Evolutionary conservation across 345 rosid species (phyloP).

Genomic region (Abelmoschus esculentus): DNA sequence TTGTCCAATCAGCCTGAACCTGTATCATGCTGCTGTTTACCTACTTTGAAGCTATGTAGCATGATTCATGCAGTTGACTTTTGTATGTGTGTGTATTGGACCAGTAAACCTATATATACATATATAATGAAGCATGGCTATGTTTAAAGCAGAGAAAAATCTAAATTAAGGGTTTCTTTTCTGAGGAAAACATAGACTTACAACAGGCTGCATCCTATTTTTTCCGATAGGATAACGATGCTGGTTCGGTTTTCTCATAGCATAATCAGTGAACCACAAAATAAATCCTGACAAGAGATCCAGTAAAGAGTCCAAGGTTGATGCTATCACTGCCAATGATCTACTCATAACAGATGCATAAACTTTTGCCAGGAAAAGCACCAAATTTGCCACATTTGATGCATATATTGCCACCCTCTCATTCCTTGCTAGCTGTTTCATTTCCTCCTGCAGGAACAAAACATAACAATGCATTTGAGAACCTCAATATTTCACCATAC

Average conservation of each 20-base stretch:
- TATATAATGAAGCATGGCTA: too few relatives aligned
- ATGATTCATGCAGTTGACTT: too few relatives aligned
- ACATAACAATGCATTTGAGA: not conserved
- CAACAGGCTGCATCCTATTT: constrained; percentile 51
- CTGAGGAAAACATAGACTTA: not conserved
- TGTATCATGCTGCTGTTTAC: too few relatives aligned
- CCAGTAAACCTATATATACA: too few relatives aligned
- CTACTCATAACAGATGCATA: constrained; percentile 16
- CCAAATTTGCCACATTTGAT: constrained; percentile 54
- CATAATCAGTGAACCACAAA: constrained; percentile 36
- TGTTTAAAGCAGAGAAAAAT: not conserved
- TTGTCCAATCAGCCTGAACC: too few relatives aligned
- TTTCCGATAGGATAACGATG: constrained; percentile 42
- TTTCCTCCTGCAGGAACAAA: constrained; percentile 1
- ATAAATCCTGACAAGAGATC: constrained; percentile 38
- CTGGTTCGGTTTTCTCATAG: constrained; percentile 35
- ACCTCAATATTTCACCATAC: not conserved
- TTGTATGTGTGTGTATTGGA: not conserved
- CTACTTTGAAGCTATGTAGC: too few relatives aligned
- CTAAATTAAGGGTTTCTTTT: too few relatives aligned
- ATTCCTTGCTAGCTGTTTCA: constrained; percentile 43
- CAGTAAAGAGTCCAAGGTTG: constrained; percentile 17
- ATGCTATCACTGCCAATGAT: constrained; percentile 21
- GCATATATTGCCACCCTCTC: constrained; percentile 62
- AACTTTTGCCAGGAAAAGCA: constrained; percentile 64